Evolutionary conservation across 371 early-diverging fungal genomes (phyloP).

Genomic region (Actinomortierella wolfii): DNA sequence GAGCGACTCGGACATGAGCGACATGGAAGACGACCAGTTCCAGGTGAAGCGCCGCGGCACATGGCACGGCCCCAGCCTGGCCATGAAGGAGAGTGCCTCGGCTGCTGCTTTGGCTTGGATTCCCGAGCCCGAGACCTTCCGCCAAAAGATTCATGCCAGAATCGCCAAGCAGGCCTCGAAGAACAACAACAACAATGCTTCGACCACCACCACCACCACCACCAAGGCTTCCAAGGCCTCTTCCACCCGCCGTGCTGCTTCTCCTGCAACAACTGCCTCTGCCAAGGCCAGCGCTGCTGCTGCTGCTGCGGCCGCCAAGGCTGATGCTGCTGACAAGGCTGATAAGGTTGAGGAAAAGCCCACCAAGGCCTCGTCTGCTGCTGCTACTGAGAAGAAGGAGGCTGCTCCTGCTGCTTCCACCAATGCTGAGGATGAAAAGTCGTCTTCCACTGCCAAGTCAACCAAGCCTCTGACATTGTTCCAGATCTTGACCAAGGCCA

Average conservation of each 20-base stretch:
- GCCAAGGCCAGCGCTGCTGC: slow-evolving; percentile 3
- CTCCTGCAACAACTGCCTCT: slow-evolving; percentile 1
- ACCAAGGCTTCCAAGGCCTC: too few species aligned
- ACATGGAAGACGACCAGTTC: slow-evolving; percentile 36
- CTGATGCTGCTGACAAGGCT: not conserved
- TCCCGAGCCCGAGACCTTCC: too few species aligned
- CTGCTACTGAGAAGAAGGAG: slow-evolving; percentile 1
- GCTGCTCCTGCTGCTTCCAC: slow-evolving; percentile 1
- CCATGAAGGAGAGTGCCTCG: slow-evolving; percentile 27
- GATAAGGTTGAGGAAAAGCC: not conserved
- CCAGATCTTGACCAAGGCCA: slow-evolving; percentile 66
- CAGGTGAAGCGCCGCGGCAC: slow-evolving; percentile 44
- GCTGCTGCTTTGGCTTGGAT: not conserved
- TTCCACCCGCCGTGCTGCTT: slow-evolving; percentile 3
- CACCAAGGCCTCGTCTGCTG: not conserved
- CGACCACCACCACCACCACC: too few species aligned
- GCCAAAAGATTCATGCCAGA: too few species aligned
- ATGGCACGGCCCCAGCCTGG: slow-evolving; percentile 44
- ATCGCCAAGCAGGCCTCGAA: too few species aligned
- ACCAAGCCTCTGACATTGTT: slow-evolving; percentile 60
- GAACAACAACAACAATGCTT: too few species aligned
- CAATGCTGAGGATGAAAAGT: slow-evolving; percentile 2
- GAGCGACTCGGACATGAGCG: slow-evolving; percentile 43
- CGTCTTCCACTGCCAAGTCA: slow-evolving; percentile 1
- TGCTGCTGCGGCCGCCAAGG: not conserved